Evolutionary conservation across 768 basidiomycete species (phyloP).

Genomic region (Dentipellis fragilis): DNA sequence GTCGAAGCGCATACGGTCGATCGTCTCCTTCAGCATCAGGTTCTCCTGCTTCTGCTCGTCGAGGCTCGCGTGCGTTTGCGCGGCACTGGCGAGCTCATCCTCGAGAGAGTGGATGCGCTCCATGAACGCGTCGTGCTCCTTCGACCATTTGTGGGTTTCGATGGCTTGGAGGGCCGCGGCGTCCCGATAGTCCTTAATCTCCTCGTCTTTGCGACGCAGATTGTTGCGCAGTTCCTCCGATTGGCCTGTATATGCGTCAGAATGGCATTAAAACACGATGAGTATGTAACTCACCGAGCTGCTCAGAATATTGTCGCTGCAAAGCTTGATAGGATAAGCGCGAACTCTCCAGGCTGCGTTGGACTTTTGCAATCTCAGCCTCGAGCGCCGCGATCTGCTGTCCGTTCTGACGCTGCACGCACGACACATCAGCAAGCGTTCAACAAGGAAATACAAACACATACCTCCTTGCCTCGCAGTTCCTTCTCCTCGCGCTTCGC

Average conservation of each 20-base stretch:
- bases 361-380: constrained; percentile 67
- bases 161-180: constrained; percentile 46
- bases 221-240: constrained; percentile 73
- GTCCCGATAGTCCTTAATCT: constrained; percentile 58
- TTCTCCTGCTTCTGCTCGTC: constrained; percentile 96
- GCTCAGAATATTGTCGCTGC: constrained; percentile 84
- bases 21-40: constrained; percentile 86
- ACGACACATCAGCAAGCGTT: constrained; percentile 5
- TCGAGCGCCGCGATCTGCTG: constrained; percentile 65
- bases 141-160: constrained; percentile 56
- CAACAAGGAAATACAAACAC: constrained; percentile 10
- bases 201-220: constrained; percentile 66
- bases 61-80: constrained; percentile 61
- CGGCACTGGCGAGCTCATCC: constrained; percentile 56
- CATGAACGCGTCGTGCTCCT: constrained; percentile 65
- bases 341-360: constrained; percentile 64
- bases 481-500: constrained; percentile 93
- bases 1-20: constrained; percentile 88
- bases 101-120: constrained; percentile 63
- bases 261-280: neutral
- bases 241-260: constrained; percentile 33
- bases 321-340: constrained; percentile 64
- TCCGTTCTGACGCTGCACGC: constrained; percentile 46
- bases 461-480: constrained; percentile 74
- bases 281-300: constrained; percentile 52